Evolutionary conservation across 345 rosid genomes (phyloP), one percentile per base, ranked within the genome.

Genomic region (Populus nigra): DNA sequence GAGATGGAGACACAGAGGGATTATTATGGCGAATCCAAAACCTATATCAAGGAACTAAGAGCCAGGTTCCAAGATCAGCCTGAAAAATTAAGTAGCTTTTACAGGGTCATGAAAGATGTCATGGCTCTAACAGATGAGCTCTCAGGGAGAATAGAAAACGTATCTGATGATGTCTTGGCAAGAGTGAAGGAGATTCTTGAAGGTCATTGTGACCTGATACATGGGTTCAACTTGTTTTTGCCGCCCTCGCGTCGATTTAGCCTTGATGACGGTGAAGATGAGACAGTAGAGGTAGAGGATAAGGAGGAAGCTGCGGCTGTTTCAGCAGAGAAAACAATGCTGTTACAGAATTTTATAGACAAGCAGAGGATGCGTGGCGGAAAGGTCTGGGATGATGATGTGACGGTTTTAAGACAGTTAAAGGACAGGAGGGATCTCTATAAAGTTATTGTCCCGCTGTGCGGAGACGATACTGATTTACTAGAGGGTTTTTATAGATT

Each of bases 201-300:
- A 45, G 80, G 71, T 4, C 41, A 47, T 2, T 6, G 5, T 2
- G 76, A 77, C 27, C 65, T 77, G 59, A 63, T 77, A 13, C 29
- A 1, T 2, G 65, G 73, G 76, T 62, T 71, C 71, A 35, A 71
- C 1, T 1, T 3, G 1, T 65, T 77, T 8, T 4, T 77, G 47
- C 65, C 65, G 31, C 13, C 13, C 39, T 5, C 18, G 3, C 2
- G 18, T 22, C 23, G 17, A 18, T 53, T 53, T 0, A 18, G 59
- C 23, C n/a, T 7, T 18, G 59, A 62, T 61, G 69, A 62, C 38
- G 69, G 27, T 17, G 69, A 49, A 8, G 65, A 61, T 13, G 55
- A 70, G 4, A 27, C 63, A 4, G 63, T 0, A 3, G 74, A 69
- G 2, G 43, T 38, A 17, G 69, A 41, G 1, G 65, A 50, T 17